Base-by-base conservation (phyloP, 2,329 filamentous ascomycete species). In the Polychaeton citri region DNA sequence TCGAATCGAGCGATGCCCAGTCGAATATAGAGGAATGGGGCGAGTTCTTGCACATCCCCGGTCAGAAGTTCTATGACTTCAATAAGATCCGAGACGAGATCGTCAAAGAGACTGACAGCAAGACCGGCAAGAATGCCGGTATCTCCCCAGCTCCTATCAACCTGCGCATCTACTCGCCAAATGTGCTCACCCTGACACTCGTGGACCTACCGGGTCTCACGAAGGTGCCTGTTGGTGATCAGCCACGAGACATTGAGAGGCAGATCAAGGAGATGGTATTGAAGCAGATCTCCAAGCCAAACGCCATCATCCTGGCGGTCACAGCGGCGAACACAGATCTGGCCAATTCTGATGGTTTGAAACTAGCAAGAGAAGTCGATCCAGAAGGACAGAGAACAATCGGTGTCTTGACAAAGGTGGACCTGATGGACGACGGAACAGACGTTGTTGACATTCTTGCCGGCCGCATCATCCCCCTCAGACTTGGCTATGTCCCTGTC, bases 11-110 rank as follows among this genome's bases (percentile, higher is more conserved):
- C 47, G 90, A 96, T 62, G 81, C 82, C 60, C 81, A 86, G 49
- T 84, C 87, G 53, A 98, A 98, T 61, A 62, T 74, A 15, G 86
- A 96, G 57, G 90, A 98, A 63, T 98, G 92, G 84, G 90, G 88
- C 68, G 90, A 98, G 69, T 98, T 98, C 64, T 71, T 98, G 45
- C 90, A 98, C 62, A 83, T 98, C 45, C 88, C 90, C 15, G 90
- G 87, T 51, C 84, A 96, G 64, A 96, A 96, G 64, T 96, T 93
- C 68, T 78, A 78, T 64, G 90, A 98, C 66, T 98, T 98, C 68
- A 83, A 86, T 69, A 94, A 95, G 71, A 94, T 98, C 54, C 77
- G 90, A 52, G 90, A 96, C 39, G 90, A 98, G 67, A 98, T 98
- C 58, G 81, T 88, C 48, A 79, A 84, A 53, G 90, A 98, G 67